Evolutionary conservation across 768 basidiomycete genomes (phyloP).

Genomic region (Ramaria sp.): DNA sequence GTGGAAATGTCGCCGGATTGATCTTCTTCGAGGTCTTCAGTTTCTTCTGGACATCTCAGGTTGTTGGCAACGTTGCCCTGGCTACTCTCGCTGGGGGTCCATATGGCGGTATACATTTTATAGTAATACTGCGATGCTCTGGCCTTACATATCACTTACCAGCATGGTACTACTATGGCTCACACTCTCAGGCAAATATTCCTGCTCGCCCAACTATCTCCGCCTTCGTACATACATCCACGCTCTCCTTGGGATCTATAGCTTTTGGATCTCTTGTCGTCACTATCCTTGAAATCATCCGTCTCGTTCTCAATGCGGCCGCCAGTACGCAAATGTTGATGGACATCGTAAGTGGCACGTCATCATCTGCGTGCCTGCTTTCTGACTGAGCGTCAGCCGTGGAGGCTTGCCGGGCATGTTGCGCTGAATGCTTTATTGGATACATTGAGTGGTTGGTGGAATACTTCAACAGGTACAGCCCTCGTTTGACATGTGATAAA

Average conservation of each 20-base stretch:
- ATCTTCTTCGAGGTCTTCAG: conserved; percentile 72
- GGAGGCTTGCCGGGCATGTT: conserved; percentile 65
- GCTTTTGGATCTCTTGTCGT: conserved; percentile 81
- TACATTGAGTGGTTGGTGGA: conserved; percentile 59
- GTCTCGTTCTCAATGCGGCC: conserved; percentile 47
- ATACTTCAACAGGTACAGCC: conserved; percentile 63
- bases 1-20: conserved; percentile 65
- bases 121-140: no score
- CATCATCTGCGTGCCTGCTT: not conserved
- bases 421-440: conserved; percentile 68
- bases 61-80: conserved; percentile 67
- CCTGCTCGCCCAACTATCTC: conserved; percentile 62
- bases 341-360: conserved; percentile 45
- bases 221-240: conserved; percentile 65
- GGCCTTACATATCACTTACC: conserved; percentile 10
- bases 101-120: conserved; percentile 36
- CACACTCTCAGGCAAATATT: conserved; percentile 52
- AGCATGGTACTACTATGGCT: conserved; percentile 80
- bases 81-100: conserved; percentile 75
- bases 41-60: conserved; percentile 81
- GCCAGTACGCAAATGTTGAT: conserved; percentile 48
- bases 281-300: conserved; percentile 61
- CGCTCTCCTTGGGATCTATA: conserved; percentile 72
- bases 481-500: not conserved
- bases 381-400: conserved; percentile 35